Evolutionary conservation across 139 green algal genomes (phyloP).

Genomic region (Desmodesmus armatus): DNA sequence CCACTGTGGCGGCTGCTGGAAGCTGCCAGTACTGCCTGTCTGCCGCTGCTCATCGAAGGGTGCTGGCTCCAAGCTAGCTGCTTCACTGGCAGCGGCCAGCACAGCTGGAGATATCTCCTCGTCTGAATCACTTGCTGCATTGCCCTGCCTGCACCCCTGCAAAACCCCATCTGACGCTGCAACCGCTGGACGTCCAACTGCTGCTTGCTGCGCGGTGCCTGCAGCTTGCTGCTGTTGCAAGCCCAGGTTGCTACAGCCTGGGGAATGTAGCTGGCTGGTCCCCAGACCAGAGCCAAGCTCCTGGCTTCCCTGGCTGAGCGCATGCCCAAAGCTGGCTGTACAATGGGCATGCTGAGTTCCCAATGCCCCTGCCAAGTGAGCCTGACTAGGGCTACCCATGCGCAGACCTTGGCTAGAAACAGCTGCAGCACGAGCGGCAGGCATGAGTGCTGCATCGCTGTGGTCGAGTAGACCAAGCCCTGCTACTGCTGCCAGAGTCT

Average conservation of each 20-base stretch:
- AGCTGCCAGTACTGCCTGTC: background rate
- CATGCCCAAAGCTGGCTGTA: no score
- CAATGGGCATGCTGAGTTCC: no score
- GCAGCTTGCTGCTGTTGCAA: background rate
- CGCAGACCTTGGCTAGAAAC: no score
- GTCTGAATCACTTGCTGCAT: conserved; percentile 21
- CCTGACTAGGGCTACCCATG: no score
- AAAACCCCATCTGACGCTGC: background rate
- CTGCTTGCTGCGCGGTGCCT: background rate
- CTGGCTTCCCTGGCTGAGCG: no score
- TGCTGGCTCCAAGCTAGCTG: conserved; percentile 38
- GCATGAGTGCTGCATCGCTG: no score
- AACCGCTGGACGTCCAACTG: background rate
- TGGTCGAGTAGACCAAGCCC: no score
- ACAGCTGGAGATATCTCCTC: conserved; percentile 40
- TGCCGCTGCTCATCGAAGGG: background rate
- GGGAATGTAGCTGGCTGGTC: no score
- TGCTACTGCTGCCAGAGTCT: no score
- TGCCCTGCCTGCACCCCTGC: background rate
- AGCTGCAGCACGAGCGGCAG: no score
- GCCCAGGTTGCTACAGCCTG: background rate
- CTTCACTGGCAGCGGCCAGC: conserved; percentile 32
- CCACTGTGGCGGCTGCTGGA: background rate
- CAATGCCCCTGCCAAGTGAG: no score
- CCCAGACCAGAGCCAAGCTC: no score